These are phyloP conservation scores for Primulina eburnea DNA, from an alignment of 257 asterid species.

Conservation along the genomic window DNA sequence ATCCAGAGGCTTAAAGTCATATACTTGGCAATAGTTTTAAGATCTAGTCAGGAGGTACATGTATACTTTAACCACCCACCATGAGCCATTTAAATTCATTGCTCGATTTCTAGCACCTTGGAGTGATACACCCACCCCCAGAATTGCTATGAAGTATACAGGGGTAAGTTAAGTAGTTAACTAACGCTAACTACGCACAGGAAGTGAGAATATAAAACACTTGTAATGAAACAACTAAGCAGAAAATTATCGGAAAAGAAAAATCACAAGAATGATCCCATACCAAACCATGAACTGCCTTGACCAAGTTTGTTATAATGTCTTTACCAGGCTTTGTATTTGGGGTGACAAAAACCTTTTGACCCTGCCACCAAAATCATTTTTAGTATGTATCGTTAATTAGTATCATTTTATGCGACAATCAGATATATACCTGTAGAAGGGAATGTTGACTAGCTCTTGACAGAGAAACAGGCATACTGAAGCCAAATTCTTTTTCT, in stretches of 20 bases:
- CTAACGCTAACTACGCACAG: background rate
- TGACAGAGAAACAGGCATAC: slow-evolving; percentile 75
- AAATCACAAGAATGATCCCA: slow-evolving; percentile 25
- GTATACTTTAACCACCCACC: background rate
- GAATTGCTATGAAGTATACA: background rate
- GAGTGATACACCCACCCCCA: background rate
- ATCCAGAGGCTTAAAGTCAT: background rate
- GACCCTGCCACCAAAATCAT: slow-evolving; percentile 63
- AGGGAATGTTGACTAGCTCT: slow-evolving; percentile 77
- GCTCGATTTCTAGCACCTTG: background rate
- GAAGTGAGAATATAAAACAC: slow-evolving; percentile 1
- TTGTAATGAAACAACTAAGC: background rate
- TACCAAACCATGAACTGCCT: slow-evolving; percentile 88
- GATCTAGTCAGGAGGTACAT: background rate
- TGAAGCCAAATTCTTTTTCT: slow-evolving; percentile 86
- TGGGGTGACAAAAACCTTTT: slow-evolving; percentile 71
- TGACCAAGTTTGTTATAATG: slow-evolving; percentile 66
- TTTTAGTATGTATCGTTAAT: slow-evolving; percentile 18
- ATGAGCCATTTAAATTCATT: background rate
- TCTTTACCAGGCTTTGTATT: slow-evolving; percentile 93
- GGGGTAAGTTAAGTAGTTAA: background rate
- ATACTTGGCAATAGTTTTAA: background rate
- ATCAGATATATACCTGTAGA: slow-evolving; percentile 52
- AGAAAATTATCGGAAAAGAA: slow-evolving; percentile 10
- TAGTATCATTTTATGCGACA: slow-evolving; percentile 16